These are phyloP conservation scores for Yamadazyma phyllophila DNA, from an alignment of 805 yeast species.

Conservation along the genomic window DNA sequence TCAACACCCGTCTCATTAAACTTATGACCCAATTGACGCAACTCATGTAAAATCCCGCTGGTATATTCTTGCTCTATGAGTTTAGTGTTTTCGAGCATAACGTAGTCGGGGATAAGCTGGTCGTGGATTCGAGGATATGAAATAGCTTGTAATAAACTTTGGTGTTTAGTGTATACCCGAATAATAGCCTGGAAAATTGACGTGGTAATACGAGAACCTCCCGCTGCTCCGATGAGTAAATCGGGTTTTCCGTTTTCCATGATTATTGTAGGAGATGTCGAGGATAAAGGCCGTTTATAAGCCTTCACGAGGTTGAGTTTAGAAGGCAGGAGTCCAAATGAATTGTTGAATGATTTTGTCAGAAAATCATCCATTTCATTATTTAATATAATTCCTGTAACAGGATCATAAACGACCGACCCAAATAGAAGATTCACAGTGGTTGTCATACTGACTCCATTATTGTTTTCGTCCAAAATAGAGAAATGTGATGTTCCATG, in stretches of 20 bases:
- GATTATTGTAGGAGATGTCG: conserved; percentile 72
- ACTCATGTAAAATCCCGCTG: conserved; percentile 24
- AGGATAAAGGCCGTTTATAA: conserved; percentile 77
- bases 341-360: conserved; percentile 62
- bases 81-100: conserved; percentile 58
- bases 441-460: conserved; percentile 85
- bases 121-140: conserved; percentile 86
- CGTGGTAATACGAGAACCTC: conserved; percentile 85
- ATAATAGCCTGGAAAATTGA: conserved; percentile 79
- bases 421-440: conserved; percentile 87
- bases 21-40: conserved; percentile 41
- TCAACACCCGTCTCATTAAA: conserved; percentile 34
- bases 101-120: conserved; percentile 74
- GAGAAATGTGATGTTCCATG: conserved; percentile 91
- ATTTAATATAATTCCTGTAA: conserved; percentile 80
- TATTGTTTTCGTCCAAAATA: conserved; percentile 67
- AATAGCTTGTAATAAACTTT: conserved; percentile 63
- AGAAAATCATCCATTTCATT: conserved; percentile 96
- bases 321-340: conserved; percentile 81
- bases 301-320: conserved; percentile 75
- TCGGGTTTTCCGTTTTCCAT: conserved; percentile 51
- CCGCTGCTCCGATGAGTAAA: conserved; percentile 85
- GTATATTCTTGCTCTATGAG: conserved; percentile 30
- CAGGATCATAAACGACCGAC: conserved; percentile 72
- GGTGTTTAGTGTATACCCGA: conserved; percentile 55